Percentiles rank a stretch among this genome's conserved stretches.
These are phyloP conservation scores for Chytridium lagenaria DNA, from an alignment of 371 early-diverging fungal genomes.

Conservation along the genomic window DNA sequence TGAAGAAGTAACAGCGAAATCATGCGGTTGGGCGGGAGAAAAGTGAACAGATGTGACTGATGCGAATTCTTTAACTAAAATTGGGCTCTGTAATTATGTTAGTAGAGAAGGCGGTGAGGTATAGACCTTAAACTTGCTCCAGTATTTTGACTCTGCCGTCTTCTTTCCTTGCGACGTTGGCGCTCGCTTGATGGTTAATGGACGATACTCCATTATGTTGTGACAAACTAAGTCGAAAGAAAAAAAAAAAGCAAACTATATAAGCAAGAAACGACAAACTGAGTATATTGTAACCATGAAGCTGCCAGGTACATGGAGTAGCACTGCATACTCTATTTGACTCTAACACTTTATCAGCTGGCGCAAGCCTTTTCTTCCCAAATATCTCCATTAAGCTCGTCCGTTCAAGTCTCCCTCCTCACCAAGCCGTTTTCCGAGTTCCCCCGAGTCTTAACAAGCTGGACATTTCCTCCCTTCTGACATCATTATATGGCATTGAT, in stretches of 20 bases:
- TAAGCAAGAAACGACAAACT: not conserved
- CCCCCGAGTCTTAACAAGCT: constrained; percentile 94
- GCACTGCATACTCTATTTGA: not conserved
- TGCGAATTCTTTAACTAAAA: constrained; percentile 86
- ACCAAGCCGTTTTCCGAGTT: constrained; percentile 92
- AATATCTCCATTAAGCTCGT: constrained; percentile 87
- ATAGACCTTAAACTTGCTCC: constrained; percentile 80
- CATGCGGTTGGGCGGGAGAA: constrained; percentile 81
- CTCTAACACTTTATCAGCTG: constrained; percentile 27
- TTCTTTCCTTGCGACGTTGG: constrained; percentile 43
- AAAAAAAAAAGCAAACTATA: constrained; percentile 20
- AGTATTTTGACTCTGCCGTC: constrained; percentile 76
- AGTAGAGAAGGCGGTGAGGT: not conserved
- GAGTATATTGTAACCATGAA: too few species aligned
- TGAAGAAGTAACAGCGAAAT: constrained; percentile 88
- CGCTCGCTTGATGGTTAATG: not conserved
- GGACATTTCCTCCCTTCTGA: constrained; percentile 87
- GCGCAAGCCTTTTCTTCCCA: constrained; percentile 84
- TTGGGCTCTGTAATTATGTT: constrained; percentile 64
- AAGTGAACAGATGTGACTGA: constrained; percentile 85
- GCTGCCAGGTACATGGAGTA: not conserved
- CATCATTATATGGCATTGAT: constrained; percentile 82
- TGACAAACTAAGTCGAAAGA: constrained; percentile 15
- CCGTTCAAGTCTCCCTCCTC: constrained; percentile 80
- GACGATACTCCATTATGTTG: not conserved